Base-by-base conservation (phyloP, 2,329 filamentous ascomycete species). In the Colletotrichum sp. region DNA sequence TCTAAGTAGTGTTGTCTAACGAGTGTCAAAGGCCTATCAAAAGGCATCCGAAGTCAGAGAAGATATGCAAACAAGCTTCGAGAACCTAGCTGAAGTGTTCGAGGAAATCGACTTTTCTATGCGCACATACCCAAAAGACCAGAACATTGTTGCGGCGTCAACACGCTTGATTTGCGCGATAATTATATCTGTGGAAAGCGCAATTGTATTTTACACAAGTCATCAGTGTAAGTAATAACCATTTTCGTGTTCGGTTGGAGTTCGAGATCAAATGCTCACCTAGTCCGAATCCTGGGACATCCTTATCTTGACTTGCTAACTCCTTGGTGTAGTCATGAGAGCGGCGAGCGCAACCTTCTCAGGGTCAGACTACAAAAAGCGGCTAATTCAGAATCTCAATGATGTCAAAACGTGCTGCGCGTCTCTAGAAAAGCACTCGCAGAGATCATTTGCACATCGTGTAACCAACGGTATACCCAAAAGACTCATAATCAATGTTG, bases 241-340 rank as follows among this genome's bases (percentile, higher is more conserved):
- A n/a, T n/a, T n/a, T n/a, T n/a, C n/a, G n/a, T n/a, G n/a, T n/a
- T n/a, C n/a, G 32, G 32, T 34, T 34, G 5, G 12, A 34, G 32
- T 10, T 34, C 32, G 32, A 34, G 32, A 5, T 34, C 32, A 13
- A 2, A 13, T 3, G 34, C 34, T 36, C 34, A 4, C 34, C 34
- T 8, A 2, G 3, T 36, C 1, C 15, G 34, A 36, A 36, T 5
- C 34, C 13, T 16, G 0, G 13, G 34, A 36, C 1, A 8, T n/a
- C n/a, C n/a, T n/a, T n/a, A n/a, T 39, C 13, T 39, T 0, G 36
- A 39, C 36, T 18, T 18, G 0, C 8, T 39, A n/a, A n/a, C 0
- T n/a, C 7, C 4, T 18, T 39, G 7, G 5, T 5, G 2, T n/a
- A 44, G 39, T 44, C 5, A n/a, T 3, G 16, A 44, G 39, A n/a